These are phyloP conservation scores for Penicillium tannophilum DNA, from an alignment of 495 filamentous ascomycete genomes.

Conservation along the genomic window DNA sequence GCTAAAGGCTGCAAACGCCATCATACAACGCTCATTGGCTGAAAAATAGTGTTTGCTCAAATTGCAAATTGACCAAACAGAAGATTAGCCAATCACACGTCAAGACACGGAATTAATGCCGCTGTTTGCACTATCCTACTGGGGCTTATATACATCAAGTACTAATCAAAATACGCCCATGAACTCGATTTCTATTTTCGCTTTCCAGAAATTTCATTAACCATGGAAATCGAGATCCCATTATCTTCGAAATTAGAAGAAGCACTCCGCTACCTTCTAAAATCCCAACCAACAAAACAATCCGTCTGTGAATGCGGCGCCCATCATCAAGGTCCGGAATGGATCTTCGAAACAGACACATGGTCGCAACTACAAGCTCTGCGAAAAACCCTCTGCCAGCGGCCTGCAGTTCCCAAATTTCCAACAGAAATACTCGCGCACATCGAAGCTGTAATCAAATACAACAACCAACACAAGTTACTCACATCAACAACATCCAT, in stretches of 20 bases:
- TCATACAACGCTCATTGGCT: background rate
- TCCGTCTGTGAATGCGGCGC: background rate
- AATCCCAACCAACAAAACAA: background rate
- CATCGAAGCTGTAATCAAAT: slow-evolving; percentile 21
- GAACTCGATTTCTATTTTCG: too few species aligned
- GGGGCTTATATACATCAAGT: background rate
- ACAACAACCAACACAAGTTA: slow-evolving; percentile 19
- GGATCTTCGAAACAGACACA: slow-evolving; percentile 16
- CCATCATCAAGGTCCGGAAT: slow-evolving; percentile 6
- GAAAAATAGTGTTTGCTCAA: background rate
- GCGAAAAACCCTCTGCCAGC: slow-evolving; percentile 16
- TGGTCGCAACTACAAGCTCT: slow-evolving; percentile 24
- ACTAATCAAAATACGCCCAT: background rate
- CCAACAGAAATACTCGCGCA: slow-evolving; percentile 11
- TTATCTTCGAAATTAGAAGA: background rate
- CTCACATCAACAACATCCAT: slow-evolving; percentile 20
- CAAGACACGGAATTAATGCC: background rate
- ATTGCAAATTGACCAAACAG: background rate
- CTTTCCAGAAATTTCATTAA: background rate
- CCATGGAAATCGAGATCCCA: background rate
- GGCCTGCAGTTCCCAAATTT: slow-evolving; percentile 7
- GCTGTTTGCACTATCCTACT: background rate
- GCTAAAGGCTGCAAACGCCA: background rate
- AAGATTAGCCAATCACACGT: background rate
- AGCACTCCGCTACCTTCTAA: background rate